phyloP scores from a whole-genome alignment of 441 rosid genomes.

The Adansonia gregorii region DNA sequence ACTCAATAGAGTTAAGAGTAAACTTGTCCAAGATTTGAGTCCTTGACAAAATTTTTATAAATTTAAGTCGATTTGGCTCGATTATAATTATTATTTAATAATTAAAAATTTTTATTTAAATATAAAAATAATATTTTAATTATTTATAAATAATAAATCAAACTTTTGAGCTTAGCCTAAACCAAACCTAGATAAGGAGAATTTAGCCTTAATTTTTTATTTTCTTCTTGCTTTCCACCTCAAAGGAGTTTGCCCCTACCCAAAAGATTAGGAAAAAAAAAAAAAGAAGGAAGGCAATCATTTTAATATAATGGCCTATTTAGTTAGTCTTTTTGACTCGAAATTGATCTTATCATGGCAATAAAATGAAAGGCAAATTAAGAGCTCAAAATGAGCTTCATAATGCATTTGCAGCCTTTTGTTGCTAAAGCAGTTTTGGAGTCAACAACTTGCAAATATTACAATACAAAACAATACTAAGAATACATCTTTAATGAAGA shows the following conservation, averaged over 20 bases:
- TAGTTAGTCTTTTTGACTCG: neutral
- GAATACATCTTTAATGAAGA: neutral
- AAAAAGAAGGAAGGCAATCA: neutral
- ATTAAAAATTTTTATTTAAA: no score
- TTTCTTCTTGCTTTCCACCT: neutral
- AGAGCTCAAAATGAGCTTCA: neutral
- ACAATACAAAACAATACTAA: neutral
- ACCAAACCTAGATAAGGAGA: no score
- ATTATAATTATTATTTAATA: no score
- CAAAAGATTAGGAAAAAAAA: neutral
- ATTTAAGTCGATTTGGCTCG: no score
- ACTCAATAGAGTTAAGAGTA: no score
- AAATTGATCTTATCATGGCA: neutral
- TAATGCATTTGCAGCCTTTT: neutral
- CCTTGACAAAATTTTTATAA: no score
- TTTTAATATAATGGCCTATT: neutral
- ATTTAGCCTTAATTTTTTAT: neutral
- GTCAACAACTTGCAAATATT: neutral
- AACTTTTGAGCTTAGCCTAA: no score
- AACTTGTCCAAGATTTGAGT: no score
- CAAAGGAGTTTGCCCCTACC: slow-evolving; percentile 1
- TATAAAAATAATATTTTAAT: no score
- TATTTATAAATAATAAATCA: no score
- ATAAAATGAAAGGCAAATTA: neutral
- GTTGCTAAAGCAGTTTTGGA: neutral